phyloP scores from a whole-genome alignment of 139 green algal genomes.

The Marvania coccoides region DNA sequence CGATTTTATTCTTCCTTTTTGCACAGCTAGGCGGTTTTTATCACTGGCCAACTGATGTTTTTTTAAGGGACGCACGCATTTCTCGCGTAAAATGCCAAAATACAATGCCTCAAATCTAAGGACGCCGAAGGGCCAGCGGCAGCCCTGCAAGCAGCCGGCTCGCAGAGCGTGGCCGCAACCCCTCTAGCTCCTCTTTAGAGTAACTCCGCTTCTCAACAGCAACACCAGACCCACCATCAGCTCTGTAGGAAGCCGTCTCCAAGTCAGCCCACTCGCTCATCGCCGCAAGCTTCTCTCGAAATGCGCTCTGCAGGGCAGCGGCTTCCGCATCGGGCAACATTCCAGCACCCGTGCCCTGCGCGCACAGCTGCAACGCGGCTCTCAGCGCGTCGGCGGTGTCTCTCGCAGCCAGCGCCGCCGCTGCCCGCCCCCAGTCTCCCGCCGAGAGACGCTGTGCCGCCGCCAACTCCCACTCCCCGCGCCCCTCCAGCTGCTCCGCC shows the following conservation, averaged over 20 bases:
- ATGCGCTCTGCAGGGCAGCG: no score
- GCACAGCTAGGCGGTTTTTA: no score
- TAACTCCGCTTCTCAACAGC: not conserved
- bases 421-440: not conserved
- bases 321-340: no score
- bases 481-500: conserved; percentile 3
- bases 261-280: not conserved
- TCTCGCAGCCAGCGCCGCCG: not conserved
- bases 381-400: not conserved
- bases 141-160: no score
- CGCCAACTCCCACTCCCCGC: not conserved
- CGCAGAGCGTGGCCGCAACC: no score
- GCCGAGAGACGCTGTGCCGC: conserved; percentile 7
- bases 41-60: no score
- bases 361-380: not conserved
- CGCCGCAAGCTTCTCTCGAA: no score
- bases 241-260: not conserved
- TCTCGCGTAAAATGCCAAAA: no score
- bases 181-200: not conserved
- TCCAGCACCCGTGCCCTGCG: not conserved
- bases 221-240: not conserved
- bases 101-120: no score
- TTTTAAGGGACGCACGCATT: no score
- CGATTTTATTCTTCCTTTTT: no score
- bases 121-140: no score